phyloP scores from a whole-genome alignment of 2,329 filamentous ascomycete species.

The Nothophaeocryptopus gaeumannii region DNA sequence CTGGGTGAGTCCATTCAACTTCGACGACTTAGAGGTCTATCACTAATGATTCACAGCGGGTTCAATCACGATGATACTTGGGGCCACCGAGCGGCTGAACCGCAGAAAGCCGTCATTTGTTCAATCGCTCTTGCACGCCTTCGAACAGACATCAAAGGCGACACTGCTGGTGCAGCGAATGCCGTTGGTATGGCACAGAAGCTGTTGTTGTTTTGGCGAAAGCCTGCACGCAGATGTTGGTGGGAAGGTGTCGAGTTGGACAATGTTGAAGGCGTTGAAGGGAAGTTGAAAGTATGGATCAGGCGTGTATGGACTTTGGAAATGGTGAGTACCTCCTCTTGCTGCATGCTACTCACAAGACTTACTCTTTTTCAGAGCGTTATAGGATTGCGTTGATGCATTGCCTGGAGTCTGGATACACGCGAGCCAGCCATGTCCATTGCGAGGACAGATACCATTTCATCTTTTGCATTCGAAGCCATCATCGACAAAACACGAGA shows the following conservation, averaged over 20 bases:
- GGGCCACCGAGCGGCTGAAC: constrained; percentile 96
- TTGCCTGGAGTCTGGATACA: too few species aligned
- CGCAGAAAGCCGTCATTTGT: constrained; percentile 97
- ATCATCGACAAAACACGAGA: too few species aligned
- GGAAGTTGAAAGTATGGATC: constrained; percentile 96
- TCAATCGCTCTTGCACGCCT: constrained; percentile 89
- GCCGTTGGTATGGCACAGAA: constrained; percentile 98
- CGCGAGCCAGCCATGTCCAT: too few species aligned
- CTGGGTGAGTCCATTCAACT: constrained; percentile 65
- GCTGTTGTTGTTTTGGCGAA: constrained; percentile 94
- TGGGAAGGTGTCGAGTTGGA: constrained; percentile 96
- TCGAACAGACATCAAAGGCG: constrained; percentile 71
- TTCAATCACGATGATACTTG: constrained; percentile 95
- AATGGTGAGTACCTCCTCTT: constrained; percentile 61
- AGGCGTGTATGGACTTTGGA: constrained; percentile 96
- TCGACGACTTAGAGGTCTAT: too few species aligned
- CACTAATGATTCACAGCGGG: constrained; percentile 57
- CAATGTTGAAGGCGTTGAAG: constrained; percentile 83
- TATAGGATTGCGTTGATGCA: constrained; percentile 29
- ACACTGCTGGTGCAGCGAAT: constrained; percentile 68
- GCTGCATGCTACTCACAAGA: not conserved
- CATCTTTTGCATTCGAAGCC: too few species aligned
- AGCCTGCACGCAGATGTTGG: constrained; percentile 94
- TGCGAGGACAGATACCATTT: too few species aligned
- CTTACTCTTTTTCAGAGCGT: constrained; percentile 27